Evolutionary conservation across 1,284 basidiomycete genomes (phyloP).

Genomic region (Rhodotorula sp.): DNA sequence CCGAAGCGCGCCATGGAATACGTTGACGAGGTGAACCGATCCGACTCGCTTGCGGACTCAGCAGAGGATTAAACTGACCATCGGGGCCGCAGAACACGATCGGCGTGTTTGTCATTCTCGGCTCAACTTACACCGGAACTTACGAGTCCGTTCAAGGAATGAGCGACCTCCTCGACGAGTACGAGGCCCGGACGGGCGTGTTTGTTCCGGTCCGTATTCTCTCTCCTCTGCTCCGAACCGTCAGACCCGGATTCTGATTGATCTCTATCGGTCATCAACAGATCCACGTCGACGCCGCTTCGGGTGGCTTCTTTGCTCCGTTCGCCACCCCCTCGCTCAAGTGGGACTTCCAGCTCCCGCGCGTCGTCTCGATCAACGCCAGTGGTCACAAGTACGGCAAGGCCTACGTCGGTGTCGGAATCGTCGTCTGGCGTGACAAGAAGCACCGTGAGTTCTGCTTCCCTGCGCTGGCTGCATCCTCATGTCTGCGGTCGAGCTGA

Average conservation of each 20-base stretch:
- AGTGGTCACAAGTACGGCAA: slow-evolving; percentile 63
- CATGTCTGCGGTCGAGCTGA: too few relatives aligned
- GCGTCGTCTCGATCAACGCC: slow-evolving; percentile 80
- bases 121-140: slow-evolving; percentile 83
- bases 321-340: slow-evolving; percentile 61
- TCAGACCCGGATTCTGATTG: neutral
- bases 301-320: slow-evolving; percentile 50
- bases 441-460: too few relatives aligned
- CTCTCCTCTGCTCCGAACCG: neutral
- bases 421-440: slow-evolving; percentile 77
- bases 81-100: slow-evolving; percentile 13
- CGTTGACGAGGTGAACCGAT: slow-evolving; percentile 65
- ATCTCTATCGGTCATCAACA: neutral
- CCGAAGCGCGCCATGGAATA: slow-evolving; percentile 80
- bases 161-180: slow-evolving; percentile 78
- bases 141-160: slow-evolving; percentile 90
- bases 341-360: slow-evolving; percentile 84
- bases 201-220: slow-evolving; percentile 43
- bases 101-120: slow-evolving; percentile 68
- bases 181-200: slow-evolving; percentile 72
- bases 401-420: slow-evolving; percentile 81
- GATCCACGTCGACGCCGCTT: slow-evolving; percentile 79
- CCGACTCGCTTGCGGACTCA: too few relatives aligned
- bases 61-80: slow-evolving; percentile 23
- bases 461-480: too few relatives aligned